A percentile compares a stretch with the other conserved stretches of the same genome.
phyloP scores from a whole-genome alignment of 192 early-diverging fungal species.

The Spizellomyces punctatus region DNA sequence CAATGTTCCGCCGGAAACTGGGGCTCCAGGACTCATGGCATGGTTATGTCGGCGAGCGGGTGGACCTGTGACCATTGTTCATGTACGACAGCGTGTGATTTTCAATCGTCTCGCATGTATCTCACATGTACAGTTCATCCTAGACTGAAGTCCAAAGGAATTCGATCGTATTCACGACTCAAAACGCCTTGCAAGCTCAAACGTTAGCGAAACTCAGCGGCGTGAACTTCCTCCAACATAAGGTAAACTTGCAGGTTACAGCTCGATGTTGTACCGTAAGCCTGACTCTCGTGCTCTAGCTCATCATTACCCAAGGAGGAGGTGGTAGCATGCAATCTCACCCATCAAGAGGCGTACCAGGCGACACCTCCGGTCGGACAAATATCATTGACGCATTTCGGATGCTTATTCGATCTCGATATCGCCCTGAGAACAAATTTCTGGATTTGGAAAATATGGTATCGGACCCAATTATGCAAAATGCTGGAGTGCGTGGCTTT shows the following conservation, averaged over 20 bases:
- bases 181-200: slow-evolving; percentile 9
- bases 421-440: slow-evolving; percentile 27
- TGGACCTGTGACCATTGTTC: neutral
- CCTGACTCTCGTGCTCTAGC: neutral
- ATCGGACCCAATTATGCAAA: slow-evolving; percentile 32
- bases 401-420: slow-evolving; percentile 30
- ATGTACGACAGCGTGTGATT: neutral
- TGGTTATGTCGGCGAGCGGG: neutral
- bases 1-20: slow-evolving; percentile 1
- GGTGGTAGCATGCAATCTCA: neutral
- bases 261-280: neutral
- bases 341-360: neutral
- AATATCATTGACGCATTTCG: slow-evolving; percentile 12
- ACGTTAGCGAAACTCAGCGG: slow-evolving; percentile 8
- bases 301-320: neutral
- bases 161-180: slow-evolving; percentile 5
- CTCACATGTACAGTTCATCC: neutral
- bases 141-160: neutral
- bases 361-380: neutral
- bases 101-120: neutral
- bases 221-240: neutral
- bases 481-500: slow-evolving; percentile 26
- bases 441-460: slow-evolving; percentile 33
- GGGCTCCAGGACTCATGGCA: neutral
- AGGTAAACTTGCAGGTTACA: neutral